phyloP scores from a whole-genome alignment of 2,329 filamentous ascomycete genomes.

The Colletotrichum falcatum region DNA sequence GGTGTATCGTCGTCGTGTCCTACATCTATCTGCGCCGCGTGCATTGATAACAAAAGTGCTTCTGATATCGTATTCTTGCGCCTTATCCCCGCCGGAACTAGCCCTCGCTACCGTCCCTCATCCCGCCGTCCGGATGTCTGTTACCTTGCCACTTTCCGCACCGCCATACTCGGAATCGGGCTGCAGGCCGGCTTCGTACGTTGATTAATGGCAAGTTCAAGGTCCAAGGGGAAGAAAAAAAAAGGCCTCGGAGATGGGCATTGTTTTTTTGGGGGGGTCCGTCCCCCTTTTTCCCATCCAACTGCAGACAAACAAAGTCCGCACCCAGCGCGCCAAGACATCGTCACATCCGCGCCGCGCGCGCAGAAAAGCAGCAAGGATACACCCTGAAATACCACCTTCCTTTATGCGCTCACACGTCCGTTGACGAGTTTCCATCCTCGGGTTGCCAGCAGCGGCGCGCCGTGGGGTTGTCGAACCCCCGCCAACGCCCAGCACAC shows the following conservation, averaged over 20 bases:
- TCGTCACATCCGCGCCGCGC: slow-evolving; percentile 5
- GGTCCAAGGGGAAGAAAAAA: no score
- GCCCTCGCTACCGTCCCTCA: background rate
- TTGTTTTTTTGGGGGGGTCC: no score
- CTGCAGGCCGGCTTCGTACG: background rate
- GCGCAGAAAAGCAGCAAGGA: slow-evolving; percentile 2
- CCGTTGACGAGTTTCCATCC: background rate
- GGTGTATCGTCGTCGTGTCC: background rate
- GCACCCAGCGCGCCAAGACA: slow-evolving; percentile 13
- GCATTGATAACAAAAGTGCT: background rate
- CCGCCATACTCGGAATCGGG: background rate
- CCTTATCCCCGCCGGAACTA: background rate
- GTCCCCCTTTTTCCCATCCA: background rate
- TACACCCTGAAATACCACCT: slow-evolving; percentile 27
- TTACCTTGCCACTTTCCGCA: background rate
- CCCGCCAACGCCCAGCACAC: background rate
- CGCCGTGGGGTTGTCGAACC: background rate
- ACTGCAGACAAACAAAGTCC: slow-evolving; percentile 4
- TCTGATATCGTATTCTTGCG: background rate
- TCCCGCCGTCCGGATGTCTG: background rate
- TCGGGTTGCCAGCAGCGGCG: slow-evolving; percentile 9
- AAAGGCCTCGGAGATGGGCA: background rate
- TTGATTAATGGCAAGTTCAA: no score
- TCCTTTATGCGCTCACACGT: slow-evolving; percentile 15
- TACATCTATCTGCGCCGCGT: background rate